Conservation (phyloP, 257 asterid species). For the Nicotiana paniculata region DNA sequence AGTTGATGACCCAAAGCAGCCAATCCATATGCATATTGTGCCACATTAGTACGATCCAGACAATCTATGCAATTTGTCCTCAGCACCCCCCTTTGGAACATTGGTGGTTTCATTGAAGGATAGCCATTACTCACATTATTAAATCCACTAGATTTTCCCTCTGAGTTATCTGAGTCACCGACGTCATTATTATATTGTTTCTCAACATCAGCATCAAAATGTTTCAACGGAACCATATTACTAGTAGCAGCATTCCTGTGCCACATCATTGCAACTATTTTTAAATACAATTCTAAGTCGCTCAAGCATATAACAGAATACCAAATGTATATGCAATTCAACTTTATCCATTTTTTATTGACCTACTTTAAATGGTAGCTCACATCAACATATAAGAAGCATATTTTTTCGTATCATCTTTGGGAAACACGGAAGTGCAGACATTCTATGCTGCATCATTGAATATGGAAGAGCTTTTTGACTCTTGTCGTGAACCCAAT, state of each 20-base stretch:
- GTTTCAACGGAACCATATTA: conserved; percentile 31
- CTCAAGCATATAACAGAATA: neutral
- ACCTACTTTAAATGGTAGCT: neutral
- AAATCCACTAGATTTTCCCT: conserved; percentile 35
- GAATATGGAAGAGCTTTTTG: neutral
- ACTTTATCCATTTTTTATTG: neutral
- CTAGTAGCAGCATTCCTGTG: conserved; percentile 45
- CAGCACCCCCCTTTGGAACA: conserved; percentile 81
- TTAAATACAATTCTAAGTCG: conserved; percentile 7
- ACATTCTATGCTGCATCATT: conserved; percentile 1
- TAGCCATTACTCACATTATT: conserved; percentile 26
- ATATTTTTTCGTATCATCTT: neutral
- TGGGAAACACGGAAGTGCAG: neutral
- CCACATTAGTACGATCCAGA: conserved; percentile 97
- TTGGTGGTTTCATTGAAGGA: conserved; percentile 48
- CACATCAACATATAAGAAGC: neutral
- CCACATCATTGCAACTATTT: conserved; percentile 11
- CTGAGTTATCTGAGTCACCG: conserved; percentile 40
- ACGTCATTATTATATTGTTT: conserved; percentile 41
- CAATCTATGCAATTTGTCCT: conserved; percentile 98
- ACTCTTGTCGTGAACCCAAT: neutral
- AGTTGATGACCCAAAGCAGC: conserved; percentile 92
- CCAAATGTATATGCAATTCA: neutral
- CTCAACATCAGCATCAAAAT: conserved; percentile 34
- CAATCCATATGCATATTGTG: conserved; percentile 95